Base-by-base conservation (phyloP, 192 early-diverging fungal species). In the Lunasporangiospora selenospora region DNA sequence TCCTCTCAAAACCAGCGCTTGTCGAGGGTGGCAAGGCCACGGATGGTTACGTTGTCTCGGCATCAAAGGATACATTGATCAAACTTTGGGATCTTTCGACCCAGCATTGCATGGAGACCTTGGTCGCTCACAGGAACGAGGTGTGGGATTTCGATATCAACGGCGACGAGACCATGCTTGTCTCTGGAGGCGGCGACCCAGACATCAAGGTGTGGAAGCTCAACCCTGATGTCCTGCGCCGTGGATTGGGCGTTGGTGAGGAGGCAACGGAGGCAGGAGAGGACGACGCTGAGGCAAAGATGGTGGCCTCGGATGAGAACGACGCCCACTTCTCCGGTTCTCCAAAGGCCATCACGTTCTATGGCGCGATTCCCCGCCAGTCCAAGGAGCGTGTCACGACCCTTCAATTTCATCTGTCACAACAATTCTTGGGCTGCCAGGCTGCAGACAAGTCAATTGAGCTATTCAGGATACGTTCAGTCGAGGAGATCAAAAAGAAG, bases 21-120 rank as follows among this genome's bases (percentile, higher is more conserved):
- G 63, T 62, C 3, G 71, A 67, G 11, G 79, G 80, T 11, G 79
- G 78, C 27, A 82, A 80, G 9, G 76, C 85, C 23, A 79, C 80
- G 4, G 71, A 77, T 32, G 89, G 87, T 8, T 90, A 94, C 53
- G 53, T 99, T 59, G 58, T 99, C 29, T 94, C 90, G n/a, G 81
- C 86, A 44, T 95, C 94, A 54, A 99, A 98, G 75, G 97, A 99
- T 73, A 93, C 97, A 11, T 84, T 98, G 65, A 69, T 99, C 32
- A 99, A 99, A 79, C 76, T 97, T 47, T 99, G 97, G 97, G 97
- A 99, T 76, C 78, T 98, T 33, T 81, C 87, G n/a, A 92, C 93
- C 24, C 91, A 92, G 64, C 91, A 93, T 75, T 99, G 97, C 58
- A 90, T 95, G 48, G 94, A 99, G 76, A 99, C 96, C 38, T 66